Base-by-base conservation (phyloP, 257 asterid species). In the Ligustrum vulgare region DNA sequence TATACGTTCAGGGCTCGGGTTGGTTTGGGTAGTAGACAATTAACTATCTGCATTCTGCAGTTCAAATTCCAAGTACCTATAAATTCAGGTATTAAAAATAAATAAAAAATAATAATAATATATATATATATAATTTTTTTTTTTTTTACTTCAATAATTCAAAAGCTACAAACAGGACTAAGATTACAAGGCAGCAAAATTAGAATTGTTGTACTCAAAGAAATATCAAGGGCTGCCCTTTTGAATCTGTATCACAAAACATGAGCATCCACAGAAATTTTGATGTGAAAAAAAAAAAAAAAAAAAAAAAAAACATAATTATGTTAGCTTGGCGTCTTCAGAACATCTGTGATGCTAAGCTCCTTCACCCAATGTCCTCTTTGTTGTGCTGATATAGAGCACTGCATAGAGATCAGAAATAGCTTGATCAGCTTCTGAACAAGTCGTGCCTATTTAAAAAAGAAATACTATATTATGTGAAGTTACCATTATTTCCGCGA, bases 371-470 rank as follows among this genome's bases (percentile, higher is more conserved):
- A 84, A 81, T 12, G 92, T 92, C 76, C 96, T 91, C 87, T 94
- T 94, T 0, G 98, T 83, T 69, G 98, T 94, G 88, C 98, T 92
- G 90, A 94, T 94, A 80, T 94, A 94, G 71, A 94, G 97, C 65
- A 94, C 98, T 92, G 97, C 88, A 87, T 73, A 71, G 41, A 49
- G 67, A 75, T 41, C 8, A 39, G 8, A 56, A 35, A 77, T 64
- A 54, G 12, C 22, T 16, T 13, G 22, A 77, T 71, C 62, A 69
- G 32, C 22, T 54, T 54, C 2, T 54, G 23, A 54, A 20, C 64
- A 56, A 56, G 12, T 54, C 23, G 6, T 72, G 20, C 23, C 34
- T 73, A n/a, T n/a, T 11, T 16, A 64, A 64, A 32, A 47, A 20
- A 33, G 36, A 33, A 54, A 25, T 15, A 5, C 32, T 56, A 13